Evolutionary conservation across 2,329 filamentous ascomycete species (phyloP), one percentile per base, ranked within the genome.

Genomic region (Rachicladosporium sp.): DNA sequence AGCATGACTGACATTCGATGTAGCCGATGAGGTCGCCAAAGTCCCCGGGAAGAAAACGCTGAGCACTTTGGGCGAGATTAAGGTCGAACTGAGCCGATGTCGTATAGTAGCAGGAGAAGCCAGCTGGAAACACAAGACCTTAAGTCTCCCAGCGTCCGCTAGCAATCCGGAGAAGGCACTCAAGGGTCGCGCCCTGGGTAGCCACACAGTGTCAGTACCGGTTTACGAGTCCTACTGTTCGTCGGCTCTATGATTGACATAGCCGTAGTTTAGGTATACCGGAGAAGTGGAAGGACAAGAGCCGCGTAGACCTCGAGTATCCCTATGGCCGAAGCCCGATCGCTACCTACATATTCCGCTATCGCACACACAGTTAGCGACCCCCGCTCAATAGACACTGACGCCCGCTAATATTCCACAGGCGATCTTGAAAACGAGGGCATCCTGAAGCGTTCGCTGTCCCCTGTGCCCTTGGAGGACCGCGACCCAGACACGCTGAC

Each of bases 371-470:
- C n/a, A 42, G 51, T 55, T 45, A 15, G 51, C 40, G 6, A 10
- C 10, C 15, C 15, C 15, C 15, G 15, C 15, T 19, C 15, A 19
- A 19, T 10, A 7, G 10, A 19, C 15, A 12, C 27, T 19, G 4
- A 11, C 5, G 29, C 15, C 8, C 27, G 6, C 27, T 36, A 13
- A 41, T 40, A 23, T 40, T 6, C 23, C 29, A 9, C 11, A 56
- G 51, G 37, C 12, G 53, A 55, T 15, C 50, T 56, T 2, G 47
- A 55, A 31, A 46, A 51, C 36, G 54, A 55, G 39, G 46, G 47
- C 30, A 43, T 55, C 38, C 46, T 57, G 23, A 41, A 44, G 7
- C 46, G 53, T 3, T 45, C 37, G 11, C 54, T 48, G 2, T 49
- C 50, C 1, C 38, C 33, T 10, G 15, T 19, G 15, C 46, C 53